Percentiles rank a stretch among this genome's conserved stretches.
Evolutionary conservation across 495 filamentous ascomycete genomes (phyloP).

Genomic region (Penicillium antarcticum): DNA sequence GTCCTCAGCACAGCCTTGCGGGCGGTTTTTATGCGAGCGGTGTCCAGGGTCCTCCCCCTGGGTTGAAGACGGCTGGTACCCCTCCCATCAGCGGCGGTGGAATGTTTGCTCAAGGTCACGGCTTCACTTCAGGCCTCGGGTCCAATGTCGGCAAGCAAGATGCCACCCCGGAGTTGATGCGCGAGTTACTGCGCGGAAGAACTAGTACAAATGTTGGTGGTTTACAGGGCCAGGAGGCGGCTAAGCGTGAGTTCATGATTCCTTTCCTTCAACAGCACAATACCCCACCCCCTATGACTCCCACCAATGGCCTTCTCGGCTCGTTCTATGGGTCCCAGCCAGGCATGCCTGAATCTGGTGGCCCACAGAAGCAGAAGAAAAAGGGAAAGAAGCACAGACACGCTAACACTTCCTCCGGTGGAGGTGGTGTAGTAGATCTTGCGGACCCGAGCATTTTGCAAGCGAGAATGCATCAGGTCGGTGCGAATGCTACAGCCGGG

Average conservation of each 20-base stretch:
- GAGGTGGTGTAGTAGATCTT: conserved; percentile 98
- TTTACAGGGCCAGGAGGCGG: conserved; percentile 67
- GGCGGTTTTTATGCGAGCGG: conserved; percentile 51
- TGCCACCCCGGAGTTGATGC: conserved; percentile 71
- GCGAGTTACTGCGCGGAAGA: conserved; percentile 67
- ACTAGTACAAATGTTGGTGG: conserved; percentile 54
- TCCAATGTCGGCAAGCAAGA: conserved; percentile 66
- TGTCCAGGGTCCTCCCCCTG: conserved; percentile 90
- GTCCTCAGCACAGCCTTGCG: conserved; percentile 42
- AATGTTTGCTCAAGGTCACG: conserved; percentile 74
- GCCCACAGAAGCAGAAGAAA: conserved; percentile 94
- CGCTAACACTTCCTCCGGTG: conserved; percentile 99
- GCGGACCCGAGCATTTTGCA: conserved; percentile 99
- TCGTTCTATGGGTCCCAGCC: conserved; percentile 85
- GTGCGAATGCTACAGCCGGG: conserved; percentile 62
- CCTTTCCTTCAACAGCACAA: conserved; percentile 80
- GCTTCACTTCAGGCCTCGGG: conserved; percentile 69
- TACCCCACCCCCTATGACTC: conserved; percentile 83
- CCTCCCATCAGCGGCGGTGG: conserved; percentile 77
- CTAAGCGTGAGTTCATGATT: conserved; percentile 94
- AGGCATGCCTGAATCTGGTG: conserved; percentile 75
- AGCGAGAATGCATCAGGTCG: conserved; percentile 89
- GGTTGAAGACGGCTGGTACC: conserved; percentile 89
- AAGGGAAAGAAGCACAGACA: conserved; percentile 99
- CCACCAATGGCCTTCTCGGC: conserved; percentile 81